Conservation (phyloP, 2,329 filamentous ascomycete genomes). For the Fusarium nematophilum region DNA sequence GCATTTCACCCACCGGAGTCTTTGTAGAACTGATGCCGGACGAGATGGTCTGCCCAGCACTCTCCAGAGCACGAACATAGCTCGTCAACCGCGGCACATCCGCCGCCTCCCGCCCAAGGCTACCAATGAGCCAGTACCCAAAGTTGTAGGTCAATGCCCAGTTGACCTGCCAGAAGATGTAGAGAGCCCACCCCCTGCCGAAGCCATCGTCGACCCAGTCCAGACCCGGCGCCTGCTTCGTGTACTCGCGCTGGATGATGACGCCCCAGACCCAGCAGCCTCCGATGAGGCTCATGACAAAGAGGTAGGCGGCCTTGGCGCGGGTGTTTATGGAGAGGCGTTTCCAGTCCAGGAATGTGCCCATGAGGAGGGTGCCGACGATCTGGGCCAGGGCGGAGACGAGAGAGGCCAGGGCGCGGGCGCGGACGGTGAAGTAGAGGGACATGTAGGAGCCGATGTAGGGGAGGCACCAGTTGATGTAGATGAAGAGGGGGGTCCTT, state of each 20-base stretch:
- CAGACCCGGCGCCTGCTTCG: conserved; percentile 36
- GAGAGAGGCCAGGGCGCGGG: too few species aligned
- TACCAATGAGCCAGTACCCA: conserved; percentile 49
- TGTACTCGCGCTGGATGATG: conserved; percentile 45
- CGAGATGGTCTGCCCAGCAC: conserved; percentile 10
- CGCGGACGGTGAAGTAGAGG: conserved; percentile 18
- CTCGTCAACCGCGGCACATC: conserved; percentile 5
- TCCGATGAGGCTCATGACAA: conserved; percentile 37
- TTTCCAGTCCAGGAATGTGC: conserved; percentile 10
- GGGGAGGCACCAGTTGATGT: conserved; percentile 13
- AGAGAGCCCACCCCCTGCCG: conserved; percentile 42
- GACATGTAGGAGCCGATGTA: conserved; percentile 20
- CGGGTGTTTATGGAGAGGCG: not conserved
- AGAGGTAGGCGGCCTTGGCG: not conserved
- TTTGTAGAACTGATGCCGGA: conserved; percentile 19
- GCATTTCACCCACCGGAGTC: not conserved
- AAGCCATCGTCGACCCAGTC: conserved; percentile 44
- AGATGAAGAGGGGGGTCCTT: conserved; percentile 17
- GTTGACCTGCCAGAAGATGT: conserved; percentile 49
- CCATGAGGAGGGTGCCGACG: not conserved
- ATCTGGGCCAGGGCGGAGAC: conserved; percentile 17
- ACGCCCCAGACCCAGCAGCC: conserved; percentile 46
- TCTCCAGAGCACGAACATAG: conserved; percentile 11
- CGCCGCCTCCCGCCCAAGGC: not conserved
- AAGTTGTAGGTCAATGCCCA: conserved; percentile 50